Conservation (phyloP, 768 basidiomycete genomes). For the Collybia sp. region DNA sequence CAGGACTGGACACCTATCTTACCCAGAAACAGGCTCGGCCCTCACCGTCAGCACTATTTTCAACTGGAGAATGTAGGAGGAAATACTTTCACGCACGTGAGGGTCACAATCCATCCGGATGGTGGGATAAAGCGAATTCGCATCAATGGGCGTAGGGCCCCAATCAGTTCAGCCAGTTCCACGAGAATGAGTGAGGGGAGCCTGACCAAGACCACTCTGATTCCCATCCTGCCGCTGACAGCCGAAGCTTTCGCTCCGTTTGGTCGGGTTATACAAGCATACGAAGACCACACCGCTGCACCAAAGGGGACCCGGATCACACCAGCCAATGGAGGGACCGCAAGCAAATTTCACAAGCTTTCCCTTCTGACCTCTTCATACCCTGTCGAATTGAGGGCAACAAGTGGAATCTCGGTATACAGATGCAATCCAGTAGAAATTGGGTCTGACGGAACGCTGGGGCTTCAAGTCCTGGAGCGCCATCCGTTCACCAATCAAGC, state of each 20-base stretch:
- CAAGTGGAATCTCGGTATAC: constrained; percentile 77
- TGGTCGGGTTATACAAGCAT: constrained; percentile 91
- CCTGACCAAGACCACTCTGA: constrained; percentile 6
- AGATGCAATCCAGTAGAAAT: constrained; percentile 60
- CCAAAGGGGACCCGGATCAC: constrained; percentile 72
- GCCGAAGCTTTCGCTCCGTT: constrained; percentile 84
- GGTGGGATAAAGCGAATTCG: constrained; percentile 95
- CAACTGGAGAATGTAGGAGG: constrained; percentile 65
- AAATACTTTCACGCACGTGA: constrained; percentile 72
- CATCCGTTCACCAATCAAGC: constrained; percentile 89
- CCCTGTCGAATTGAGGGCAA: constrained; percentile 49
- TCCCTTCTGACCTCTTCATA: constrained; percentile 68
- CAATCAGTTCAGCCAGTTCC: not conserved
- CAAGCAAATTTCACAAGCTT: constrained; percentile 90
- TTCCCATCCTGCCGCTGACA: constrained; percentile 71
- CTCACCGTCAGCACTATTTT: constrained; percentile 88
- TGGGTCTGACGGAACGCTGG: constrained; percentile 42
- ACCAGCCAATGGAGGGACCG: constrained; percentile 84
- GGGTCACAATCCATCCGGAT: constrained; percentile 88
- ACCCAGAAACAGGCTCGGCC: constrained; percentile 74
- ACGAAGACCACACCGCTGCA: constrained; percentile 57
- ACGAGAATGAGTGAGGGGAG: not conserved
- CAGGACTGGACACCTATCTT: constrained; percentile 73
- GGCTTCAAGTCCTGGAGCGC: constrained; percentile 76
- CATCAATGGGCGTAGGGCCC: constrained; percentile 56